Evolutionary conservation across 208 protist genomes (phyloP).

Genomic region (Leishmania gerbilli): DNA sequence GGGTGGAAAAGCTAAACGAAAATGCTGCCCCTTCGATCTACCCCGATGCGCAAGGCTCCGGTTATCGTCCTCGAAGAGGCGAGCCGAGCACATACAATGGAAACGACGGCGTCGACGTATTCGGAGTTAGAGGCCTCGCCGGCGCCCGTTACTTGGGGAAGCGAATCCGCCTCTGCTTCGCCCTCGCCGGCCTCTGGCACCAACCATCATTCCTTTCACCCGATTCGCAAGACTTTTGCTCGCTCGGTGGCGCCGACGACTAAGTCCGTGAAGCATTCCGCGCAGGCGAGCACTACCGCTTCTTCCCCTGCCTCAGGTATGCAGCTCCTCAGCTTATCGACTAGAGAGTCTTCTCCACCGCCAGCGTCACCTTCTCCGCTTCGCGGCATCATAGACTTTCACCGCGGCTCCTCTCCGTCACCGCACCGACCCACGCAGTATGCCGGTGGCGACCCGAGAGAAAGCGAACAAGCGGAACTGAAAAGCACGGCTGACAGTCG

Average conservation of each 20-base stretch:
- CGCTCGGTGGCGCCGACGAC: constrained; percentile 1
- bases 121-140: constrained; percentile 6
- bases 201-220: background rate
- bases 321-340: background rate
- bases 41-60: constrained; percentile 1
- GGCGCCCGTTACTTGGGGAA: background rate
- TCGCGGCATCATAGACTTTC: constrained; percentile 13
- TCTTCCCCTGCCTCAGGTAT: background rate
- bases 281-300: background rate
- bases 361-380: constrained; percentile 1
- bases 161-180: background rate
- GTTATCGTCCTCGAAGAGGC: background rate
- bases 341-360: background rate
- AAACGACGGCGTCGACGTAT: constrained; percentile 7
- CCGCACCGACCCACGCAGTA: background rate
- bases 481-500: background rate
- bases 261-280: background rate
- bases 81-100: background rate
- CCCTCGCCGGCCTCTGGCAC: background rate
- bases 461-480: background rate
- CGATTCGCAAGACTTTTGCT: constrained; percentile 13
- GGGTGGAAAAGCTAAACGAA: background rate
- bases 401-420: constrained; percentile 18
- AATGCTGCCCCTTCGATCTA: constrained; percentile 4
- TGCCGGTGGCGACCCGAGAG: background rate